Evolutionary conservation across 345 rosid genomes (phyloP).

Genomic region (Gossypium arboreum): DNA sequence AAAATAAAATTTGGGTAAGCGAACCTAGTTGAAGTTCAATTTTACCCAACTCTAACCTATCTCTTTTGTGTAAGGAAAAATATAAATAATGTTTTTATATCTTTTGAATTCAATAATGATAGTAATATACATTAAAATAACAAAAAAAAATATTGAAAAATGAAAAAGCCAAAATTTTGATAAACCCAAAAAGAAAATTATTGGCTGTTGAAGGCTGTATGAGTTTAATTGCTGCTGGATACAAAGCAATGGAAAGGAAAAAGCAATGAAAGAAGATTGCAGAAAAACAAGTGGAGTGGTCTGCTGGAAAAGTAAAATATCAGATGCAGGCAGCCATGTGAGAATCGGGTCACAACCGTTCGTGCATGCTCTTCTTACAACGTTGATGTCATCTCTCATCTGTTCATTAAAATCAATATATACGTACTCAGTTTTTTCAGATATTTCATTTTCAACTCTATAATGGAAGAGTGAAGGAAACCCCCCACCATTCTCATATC

Average conservation of each 20-base stretch:
- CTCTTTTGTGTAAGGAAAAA: no score
- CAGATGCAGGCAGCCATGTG: slow-evolving; percentile 12
- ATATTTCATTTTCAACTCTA: slow-evolving; percentile 4
- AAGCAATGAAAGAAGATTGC: neutral
- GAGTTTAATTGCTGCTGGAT: neutral
- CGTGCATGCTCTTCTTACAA: neutral
- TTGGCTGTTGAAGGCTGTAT: neutral
- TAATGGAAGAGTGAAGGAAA: neutral
- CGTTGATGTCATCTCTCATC: slow-evolving; percentile 6
- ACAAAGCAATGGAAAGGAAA: neutral
- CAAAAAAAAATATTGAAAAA: neutral
- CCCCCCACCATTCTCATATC: neutral
- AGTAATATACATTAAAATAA: neutral
- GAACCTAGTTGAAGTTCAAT: no score
- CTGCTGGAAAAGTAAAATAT: neutral
- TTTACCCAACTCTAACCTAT: no score
- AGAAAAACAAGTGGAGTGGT: slow-evolving; percentile 12
- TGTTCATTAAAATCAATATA: neutral
- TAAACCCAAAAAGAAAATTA: slow-evolving; percentile 5
- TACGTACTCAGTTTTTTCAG: neutral
- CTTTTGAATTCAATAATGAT: neutral
- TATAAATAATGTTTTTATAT: no score
- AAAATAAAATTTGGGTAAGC: no score
- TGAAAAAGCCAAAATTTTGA: neutral
- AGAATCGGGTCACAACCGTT: slow-evolving; percentile 7